Percentiles rank a stretch among this genome's conserved stretches.
Conservation (phyloP, 305 asterid species). For the Fraxinus velutina region DNA sequence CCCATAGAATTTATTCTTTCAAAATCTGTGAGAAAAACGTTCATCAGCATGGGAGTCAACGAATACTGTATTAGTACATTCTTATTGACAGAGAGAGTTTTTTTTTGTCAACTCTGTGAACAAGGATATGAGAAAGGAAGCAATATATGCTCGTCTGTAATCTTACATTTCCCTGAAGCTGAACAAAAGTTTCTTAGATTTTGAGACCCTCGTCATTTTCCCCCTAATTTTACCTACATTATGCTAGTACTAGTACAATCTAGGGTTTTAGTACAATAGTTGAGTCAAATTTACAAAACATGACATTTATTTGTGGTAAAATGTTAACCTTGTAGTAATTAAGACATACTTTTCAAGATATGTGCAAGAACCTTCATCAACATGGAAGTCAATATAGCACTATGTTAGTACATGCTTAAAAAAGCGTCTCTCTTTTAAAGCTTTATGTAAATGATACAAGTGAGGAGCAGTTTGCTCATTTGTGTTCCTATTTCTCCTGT, state of each 20-base stretch:
- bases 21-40: not conserved
- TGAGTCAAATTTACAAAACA: not conserved
- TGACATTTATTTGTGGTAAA: not conserved
- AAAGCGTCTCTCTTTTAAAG: not conserved
- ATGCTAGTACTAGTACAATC: not conserved
- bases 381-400: not conserved
- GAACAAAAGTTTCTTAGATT: not conserved
- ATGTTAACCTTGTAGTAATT: not conserved
- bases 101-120: not conserved
- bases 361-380: not conserved
- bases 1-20: not conserved
- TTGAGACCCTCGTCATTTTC: not conserved
- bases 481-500: slow-evolving; percentile 9
- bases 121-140: not conserved
- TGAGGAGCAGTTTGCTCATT: not conserved
- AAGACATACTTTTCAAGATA: not conserved
- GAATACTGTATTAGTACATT: not conserved
- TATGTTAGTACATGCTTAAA: not conserved
- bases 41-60: not conserved
- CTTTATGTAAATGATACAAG: not conserved
- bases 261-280: not conserved
- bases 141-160: slow-evolving; percentile 5
- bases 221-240: not conserved
- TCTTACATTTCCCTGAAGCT: not conserved
- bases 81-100: not conserved